Evolutionary conservation across 208 protist genomes (phyloP).

Genomic region (Leishmania mexicana): DNA sequence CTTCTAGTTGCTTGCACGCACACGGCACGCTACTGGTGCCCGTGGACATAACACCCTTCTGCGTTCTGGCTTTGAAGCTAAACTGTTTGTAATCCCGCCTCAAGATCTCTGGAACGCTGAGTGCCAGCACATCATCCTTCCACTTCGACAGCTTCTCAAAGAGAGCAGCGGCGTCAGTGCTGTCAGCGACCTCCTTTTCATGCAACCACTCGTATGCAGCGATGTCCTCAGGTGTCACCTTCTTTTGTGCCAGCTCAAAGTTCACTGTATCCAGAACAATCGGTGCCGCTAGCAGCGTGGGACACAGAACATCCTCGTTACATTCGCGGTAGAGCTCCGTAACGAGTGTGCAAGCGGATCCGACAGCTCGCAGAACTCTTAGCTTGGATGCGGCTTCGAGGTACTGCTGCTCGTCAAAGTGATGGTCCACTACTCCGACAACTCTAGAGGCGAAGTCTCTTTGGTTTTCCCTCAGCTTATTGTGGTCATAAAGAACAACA

Average conservation of each 20-base stretch:
- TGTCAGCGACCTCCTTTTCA: constrained; percentile 9
- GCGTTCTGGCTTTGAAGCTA: constrained; percentile 32
- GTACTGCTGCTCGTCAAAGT: constrained; percentile 79
- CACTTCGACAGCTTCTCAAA: constrained; percentile 64
- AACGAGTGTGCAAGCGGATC: constrained; percentile 85
- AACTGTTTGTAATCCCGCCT: constrained; percentile 86
- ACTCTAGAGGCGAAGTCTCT: constrained; percentile 37
- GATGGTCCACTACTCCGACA: constrained; percentile 84
- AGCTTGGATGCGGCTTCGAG: constrained; percentile 27
- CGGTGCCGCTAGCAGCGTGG: constrained; percentile 63
- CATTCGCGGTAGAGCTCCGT: constrained; percentile 52
- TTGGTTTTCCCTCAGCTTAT: constrained; percentile 61
- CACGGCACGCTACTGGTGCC: constrained; percentile 85
- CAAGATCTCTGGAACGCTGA: constrained; percentile 73
- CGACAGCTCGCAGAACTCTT: constrained; percentile 56
- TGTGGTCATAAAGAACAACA: constrained; percentile 88
- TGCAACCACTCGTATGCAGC: constrained; percentile 53
- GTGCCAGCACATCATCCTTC: constrained; percentile 77
- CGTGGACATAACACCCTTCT: constrained; percentile 24
- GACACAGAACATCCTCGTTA: constrained; percentile 44
- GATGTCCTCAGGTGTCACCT: constrained; percentile 75
- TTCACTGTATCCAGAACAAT: constrained; percentile 89
- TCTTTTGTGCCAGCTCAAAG: constrained; percentile 75
- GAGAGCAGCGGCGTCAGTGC: constrained; percentile 22
- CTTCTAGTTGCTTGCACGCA: constrained; percentile 53